Evolutionary conservation across 495 filamentous ascomycete genomes (phyloP), one percentile per base, ranked within the genome.

Genomic region (Penicillium alfredii): DNA sequence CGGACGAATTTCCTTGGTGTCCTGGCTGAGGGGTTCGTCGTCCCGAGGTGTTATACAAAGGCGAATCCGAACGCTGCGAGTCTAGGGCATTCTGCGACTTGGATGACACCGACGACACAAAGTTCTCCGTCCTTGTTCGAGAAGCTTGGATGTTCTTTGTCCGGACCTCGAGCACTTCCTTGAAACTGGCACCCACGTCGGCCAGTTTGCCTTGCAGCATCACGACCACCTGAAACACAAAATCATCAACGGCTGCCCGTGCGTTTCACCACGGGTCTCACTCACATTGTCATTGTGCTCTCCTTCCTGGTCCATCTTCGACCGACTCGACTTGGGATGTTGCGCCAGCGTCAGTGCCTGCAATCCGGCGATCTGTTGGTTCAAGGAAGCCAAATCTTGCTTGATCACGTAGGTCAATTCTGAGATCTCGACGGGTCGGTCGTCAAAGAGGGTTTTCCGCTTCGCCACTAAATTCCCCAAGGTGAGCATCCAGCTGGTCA

Each of bases 131-230:
- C 38, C 92, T 69, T 26, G 86, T 82, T 22, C 87, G 75, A 28
- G 86, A 90, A 8, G 93, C 93, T 61, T 96, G 93, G 33, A 97
- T 95, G 61, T 98, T 98, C 69, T 96, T 95, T 29, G 92, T 98
- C 19, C 92, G 81, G 14, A 95, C 87, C 56, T 98, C 92, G 8
- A 97, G 73, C 0, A 97, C 90, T 47, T 96, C 90, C 60, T 97
- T 96, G 75, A 98, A 97, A 56, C 86, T 94, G 29, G 81, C 85
- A 16, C 81, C 79, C 6, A 98, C 93, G 48, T 93, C 87, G n/a
- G 86, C 86, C 13, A 98, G 73, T 57, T 94, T 97, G 23, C 87
- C 86, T 63, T 98, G 88, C 24, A 98, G 63, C 53, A 96, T 74
- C 30, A 94, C 77, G 4, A 98, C 86, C 21, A 98, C 72, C 72